Conservation (phyloP, 169 alveolate genomes). For the Plasmodium fragile region DNA sequence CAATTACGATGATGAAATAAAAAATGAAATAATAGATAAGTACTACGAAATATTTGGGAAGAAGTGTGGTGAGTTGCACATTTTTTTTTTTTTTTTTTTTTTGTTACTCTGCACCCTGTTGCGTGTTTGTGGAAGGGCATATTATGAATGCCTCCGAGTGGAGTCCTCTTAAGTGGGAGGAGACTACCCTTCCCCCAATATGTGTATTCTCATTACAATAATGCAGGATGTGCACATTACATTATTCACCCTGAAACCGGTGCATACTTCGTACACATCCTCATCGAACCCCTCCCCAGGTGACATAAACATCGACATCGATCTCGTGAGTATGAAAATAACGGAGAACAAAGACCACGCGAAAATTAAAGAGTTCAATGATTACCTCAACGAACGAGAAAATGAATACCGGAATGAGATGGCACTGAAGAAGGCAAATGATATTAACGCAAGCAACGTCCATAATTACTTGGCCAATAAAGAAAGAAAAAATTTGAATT, state of each 20-base stretch:
- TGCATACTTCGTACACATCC: neutral
- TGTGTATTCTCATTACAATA: too few species aligned
- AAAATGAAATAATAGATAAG: constrained; percentile 64
- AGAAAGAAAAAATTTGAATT: constrained; percentile 31
- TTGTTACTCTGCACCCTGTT: neutral
- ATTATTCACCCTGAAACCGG: neutral
- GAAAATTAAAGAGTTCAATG: constrained; percentile 60
- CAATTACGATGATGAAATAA: constrained; percentile 37
- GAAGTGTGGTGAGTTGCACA: neutral
- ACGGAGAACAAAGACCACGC: constrained; percentile 27
- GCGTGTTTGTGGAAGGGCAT: neutral
- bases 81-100: too few species aligned
- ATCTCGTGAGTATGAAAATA: constrained; percentile 34
- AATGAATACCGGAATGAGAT: constrained; percentile 3
- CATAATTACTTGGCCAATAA: constrained; percentile 17
- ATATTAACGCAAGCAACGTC: neutral
- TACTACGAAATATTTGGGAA: constrained; percentile 54
- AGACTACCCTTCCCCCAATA: neutral
- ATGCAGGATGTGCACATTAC: neutral
- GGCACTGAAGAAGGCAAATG: neutral
- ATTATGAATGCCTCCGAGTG: neutral
- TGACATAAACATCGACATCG: constrained; percentile 60
- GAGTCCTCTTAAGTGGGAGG: neutral
- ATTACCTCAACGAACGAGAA: constrained; percentile 47
- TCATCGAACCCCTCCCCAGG: neutral